Conservation (phyloP, 2,329 filamentous ascomycete genomes). For the Neopestalotiopsis sp. region DNA sequence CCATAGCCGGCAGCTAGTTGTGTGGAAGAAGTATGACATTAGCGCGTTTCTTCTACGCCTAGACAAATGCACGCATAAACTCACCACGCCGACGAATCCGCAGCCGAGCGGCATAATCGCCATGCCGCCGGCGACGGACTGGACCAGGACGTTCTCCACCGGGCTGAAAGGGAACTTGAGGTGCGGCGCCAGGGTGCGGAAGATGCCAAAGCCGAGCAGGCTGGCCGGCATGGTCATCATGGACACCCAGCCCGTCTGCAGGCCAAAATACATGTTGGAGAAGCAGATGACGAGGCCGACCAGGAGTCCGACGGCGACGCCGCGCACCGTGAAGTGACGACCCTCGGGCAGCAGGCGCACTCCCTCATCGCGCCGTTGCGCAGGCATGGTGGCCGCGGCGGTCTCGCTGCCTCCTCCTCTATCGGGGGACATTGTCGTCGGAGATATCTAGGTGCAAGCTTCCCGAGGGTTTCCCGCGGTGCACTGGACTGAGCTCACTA, state of each 20-base stretch:
- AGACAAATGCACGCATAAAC: constrained; percentile 25
- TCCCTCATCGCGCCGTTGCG: constrained; percentile 13
- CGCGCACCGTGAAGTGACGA: constrained; percentile 84
- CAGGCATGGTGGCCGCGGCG: constrained; percentile 14
- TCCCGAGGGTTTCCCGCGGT: neutral
- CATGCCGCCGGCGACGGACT: constrained; percentile 93
- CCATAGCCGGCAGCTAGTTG: constrained; percentile 78
- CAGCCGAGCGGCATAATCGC: constrained; percentile 97
- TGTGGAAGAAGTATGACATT: neutral
- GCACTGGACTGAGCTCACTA: neutral
- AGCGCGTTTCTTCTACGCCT: neutral
- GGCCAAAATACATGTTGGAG: constrained; percentile 98
- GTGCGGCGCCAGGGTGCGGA: constrained; percentile 77
- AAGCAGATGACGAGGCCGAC: constrained; percentile 94
- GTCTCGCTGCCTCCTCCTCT: constrained; percentile 26
- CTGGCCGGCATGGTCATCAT: constrained; percentile 98
- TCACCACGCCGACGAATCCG: constrained; percentile 86
- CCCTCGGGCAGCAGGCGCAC: constrained; percentile 43
- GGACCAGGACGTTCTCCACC: constrained; percentile 94
- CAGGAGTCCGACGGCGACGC: constrained; percentile 76
- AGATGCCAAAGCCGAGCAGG: constrained; percentile 92
- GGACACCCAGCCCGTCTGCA: constrained; percentile 77
- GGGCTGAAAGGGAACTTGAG: constrained; percentile 85
- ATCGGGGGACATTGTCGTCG: constrained; percentile 32
- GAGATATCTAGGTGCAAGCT: neutral